Evolutionary conservation across 164 flowering plant species (phyloP).

Genomic region (Vitis rotundifolia): DNA sequence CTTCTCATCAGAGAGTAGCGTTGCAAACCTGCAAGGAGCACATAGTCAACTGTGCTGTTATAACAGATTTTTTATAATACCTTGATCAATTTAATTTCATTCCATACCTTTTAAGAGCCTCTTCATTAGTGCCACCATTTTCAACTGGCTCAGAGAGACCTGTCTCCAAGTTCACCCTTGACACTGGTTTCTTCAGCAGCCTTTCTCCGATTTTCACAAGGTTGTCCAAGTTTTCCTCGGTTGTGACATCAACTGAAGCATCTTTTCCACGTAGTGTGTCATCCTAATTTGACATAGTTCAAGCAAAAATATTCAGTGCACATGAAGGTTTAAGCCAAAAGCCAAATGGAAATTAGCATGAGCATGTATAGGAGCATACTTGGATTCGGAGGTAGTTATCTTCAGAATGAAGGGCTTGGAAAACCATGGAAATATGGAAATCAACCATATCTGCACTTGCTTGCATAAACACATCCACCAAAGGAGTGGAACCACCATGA

Average conservation of each 20-base stretch:
- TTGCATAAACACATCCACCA: conserved; percentile 23
- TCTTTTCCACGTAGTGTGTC: conserved; percentile 3
- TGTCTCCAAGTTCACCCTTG: conserved; percentile 16
- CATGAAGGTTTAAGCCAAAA: no score
- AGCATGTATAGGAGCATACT: conserved; percentile 6
- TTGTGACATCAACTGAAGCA: conserved; percentile 14
- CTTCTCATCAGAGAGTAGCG: conserved; percentile 22
- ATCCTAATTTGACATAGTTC: neutral
- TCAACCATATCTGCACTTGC: conserved; percentile 19
- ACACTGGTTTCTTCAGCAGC: conserved; percentile 13
- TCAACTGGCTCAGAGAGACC: conserved; percentile 4
- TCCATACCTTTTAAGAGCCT: conserved; percentile 16
- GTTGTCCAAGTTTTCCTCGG: conserved; percentile 13
- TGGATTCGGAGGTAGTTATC: conserved; percentile 31
- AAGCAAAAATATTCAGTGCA: no score
- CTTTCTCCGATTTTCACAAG: conserved; percentile 10
- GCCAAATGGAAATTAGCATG: no score
- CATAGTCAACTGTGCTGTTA: no score
- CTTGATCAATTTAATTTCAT: no score
- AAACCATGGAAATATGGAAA: conserved; percentile 3
- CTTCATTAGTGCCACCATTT: conserved; percentile 7
- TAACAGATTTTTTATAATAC: no score
- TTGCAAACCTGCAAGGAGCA: conserved; percentile 32
- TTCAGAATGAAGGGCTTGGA: conserved; percentile 11
- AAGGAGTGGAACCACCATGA: conserved; percentile 18